Base-by-base conservation (phyloP, 208 protist species). In the Leishmania turanica region DNA sequence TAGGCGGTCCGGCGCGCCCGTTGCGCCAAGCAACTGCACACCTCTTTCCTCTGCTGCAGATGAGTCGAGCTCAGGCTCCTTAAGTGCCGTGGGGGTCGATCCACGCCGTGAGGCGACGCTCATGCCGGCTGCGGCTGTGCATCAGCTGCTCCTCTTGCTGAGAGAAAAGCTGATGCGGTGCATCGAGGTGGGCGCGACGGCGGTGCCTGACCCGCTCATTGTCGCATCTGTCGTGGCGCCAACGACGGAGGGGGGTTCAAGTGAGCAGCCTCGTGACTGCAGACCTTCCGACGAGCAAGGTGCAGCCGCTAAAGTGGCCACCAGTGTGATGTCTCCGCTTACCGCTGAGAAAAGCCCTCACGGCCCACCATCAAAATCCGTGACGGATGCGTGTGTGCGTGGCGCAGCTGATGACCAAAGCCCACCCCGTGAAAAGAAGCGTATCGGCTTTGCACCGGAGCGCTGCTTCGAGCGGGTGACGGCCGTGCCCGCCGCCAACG, bases 401-500 rank as follows among this genome's bases (percentile, higher is more conserved):
- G 17, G 51, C 7, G 53, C 34, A 8, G 19, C 17, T 58, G 53
- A 47, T n/a, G 74, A 27, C 21, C n/a, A 31, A 3, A 15, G 17
- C 37, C 37, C 54, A 40, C 53, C 74, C n/a, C 72, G 34, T 58
- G 72, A 78, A 65, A 34, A 65, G 53, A 85, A 85, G 53, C 77
- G 54, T 54, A 84, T 89, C 65, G 84, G 49, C 6, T 89, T 89
- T 74, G 81, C 71, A 13, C 73, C 76, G 3, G 77, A 11, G 24
- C 17, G 24, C 19, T 71, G n/a, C 13, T 72, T 88, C 24, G 68
- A 82, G 40, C 68, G 66, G 4, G 72, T 88, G 9, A 81, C 73
- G 27, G 34, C 71, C 1, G 84, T 88, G 45, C 49, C 84, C 15
- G 84, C 84, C 37, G n/a, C 77, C 34, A 88, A 88, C 66, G 34